These are phyloP conservation scores for Paecilomyces dactylethromorphus DNA, from an alignment of 2,329 filamentous ascomycete genomes.

Conservation along the genomic window DNA sequence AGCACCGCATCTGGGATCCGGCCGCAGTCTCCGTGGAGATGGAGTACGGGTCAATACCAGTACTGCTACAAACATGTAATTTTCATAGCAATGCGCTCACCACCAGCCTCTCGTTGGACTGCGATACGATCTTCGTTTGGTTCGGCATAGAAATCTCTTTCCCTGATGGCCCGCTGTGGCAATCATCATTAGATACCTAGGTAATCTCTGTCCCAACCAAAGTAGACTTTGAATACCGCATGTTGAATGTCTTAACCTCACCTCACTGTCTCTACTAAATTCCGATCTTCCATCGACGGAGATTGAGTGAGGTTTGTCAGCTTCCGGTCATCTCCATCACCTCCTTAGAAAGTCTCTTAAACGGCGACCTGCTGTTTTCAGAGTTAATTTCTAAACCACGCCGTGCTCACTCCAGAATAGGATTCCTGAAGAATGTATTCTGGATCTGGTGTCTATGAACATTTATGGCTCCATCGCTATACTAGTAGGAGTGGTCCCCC, in stretches of 20 bases:
- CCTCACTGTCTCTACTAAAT: not conserved
- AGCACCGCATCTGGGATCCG: not conserved
- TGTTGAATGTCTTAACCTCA: not conserved
- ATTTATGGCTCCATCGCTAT: not conserved
- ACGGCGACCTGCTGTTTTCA: not conserved
- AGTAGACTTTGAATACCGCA: not conserved
- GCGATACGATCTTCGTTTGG: not conserved
- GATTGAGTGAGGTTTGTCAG: not conserved
- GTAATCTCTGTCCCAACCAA: not conserved
- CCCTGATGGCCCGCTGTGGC: not conserved
- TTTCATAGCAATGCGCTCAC: constrained; percentile 36
- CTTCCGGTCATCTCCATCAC: not conserved
- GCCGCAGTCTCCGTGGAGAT: not conserved
- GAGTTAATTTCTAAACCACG: not conserved
- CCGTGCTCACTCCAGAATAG: not conserved
- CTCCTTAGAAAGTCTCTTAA: not conserved
- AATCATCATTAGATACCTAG: not conserved
- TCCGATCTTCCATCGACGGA: not conserved
- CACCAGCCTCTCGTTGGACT: constrained; percentile 20
- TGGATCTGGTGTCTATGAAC: not conserved
- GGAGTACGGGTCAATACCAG: not conserved
- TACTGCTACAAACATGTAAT: not conserved
- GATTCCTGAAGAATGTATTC: not conserved
- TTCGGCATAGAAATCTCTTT: not conserved
- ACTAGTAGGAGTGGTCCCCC: not conserved